Evolutionary conservation across 2,329 filamentous ascomycete genomes (phyloP).

Genomic region (Beauveria varroae): DNA sequence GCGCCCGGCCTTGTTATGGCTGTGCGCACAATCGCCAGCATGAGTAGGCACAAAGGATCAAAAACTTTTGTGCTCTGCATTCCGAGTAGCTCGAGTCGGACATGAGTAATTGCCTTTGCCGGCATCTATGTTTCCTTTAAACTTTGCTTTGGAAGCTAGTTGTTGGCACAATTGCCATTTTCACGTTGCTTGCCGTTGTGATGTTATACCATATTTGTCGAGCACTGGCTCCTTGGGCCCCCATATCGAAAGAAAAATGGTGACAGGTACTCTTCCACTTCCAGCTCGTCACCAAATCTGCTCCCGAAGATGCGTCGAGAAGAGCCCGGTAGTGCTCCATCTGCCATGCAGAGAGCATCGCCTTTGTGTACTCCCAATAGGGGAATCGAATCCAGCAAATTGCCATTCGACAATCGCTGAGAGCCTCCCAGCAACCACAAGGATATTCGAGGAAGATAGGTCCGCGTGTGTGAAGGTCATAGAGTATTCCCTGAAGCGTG

Average conservation of each 20-base stretch:
- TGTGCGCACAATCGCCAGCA: neutral
- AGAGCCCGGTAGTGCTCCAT: neutral
- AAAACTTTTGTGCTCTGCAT: no score
- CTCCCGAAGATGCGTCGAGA: neutral
- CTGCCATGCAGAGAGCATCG: conserved; percentile 7
- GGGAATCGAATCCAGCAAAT: conserved; percentile 37
- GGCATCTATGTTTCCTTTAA: no score
- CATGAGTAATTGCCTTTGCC: no score
- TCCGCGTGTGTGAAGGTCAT: conserved; percentile 28
- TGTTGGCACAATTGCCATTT: neutral
- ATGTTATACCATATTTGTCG: neutral
- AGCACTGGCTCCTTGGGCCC: neutral
- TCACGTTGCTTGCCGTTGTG: neutral
- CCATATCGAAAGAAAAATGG: neutral
- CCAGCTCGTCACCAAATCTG: neutral
- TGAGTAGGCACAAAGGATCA: neutral
- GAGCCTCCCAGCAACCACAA: conserved; percentile 21
- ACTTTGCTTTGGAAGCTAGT: neutral
- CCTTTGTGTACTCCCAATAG: conserved; percentile 32
- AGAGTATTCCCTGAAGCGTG: conserved; percentile 16
- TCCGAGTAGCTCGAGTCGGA: no score
- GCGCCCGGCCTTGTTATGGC: neutral
- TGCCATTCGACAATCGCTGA: conserved; percentile 42
- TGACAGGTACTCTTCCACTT: neutral
- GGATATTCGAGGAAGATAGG: conserved; percentile 26